phyloP scores from a whole-genome alignment of 148 eudicot species.

The Beta vulgaris region DNA sequence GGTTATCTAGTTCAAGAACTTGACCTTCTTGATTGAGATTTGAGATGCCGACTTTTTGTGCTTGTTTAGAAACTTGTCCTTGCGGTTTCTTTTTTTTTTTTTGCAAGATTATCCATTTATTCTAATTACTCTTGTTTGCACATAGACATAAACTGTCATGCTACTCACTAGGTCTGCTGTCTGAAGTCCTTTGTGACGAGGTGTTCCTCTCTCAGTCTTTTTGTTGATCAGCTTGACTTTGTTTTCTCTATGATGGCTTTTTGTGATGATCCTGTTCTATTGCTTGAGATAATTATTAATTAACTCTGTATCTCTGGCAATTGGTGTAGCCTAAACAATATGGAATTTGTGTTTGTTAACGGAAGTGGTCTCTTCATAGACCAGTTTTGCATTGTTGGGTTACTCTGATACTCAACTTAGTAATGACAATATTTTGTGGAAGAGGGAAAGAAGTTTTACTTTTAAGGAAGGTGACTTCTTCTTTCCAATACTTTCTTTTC shows the following conservation, averaged over 20 bases:
- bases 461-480: neutral
- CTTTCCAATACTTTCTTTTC: neutral
- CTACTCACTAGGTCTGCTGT: neutral
- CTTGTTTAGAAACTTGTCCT: neutral
- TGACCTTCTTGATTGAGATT: neutral
- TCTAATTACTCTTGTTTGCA: neutral
- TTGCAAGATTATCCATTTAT: neutral
- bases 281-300: neutral
- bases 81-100: neutral
- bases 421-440: too few relatives aligned
- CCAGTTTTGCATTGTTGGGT: too few relatives aligned
- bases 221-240: neutral
- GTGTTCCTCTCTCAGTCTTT: neutral
- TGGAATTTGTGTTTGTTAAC: neutral
- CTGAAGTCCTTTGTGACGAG: neutral
- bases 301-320: neutral
- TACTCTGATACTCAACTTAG: too few relatives aligned
- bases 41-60: neutral
- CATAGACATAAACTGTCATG: neutral
- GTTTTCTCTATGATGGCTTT: neutral
- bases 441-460: neutral
- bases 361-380: too few relatives aligned
- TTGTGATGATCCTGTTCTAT: neutral
- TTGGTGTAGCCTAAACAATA: neutral
- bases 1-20: neutral